Base-by-base conservation (phyloP, 345 rosid species). In the Boechera divaricarpa region DNA sequence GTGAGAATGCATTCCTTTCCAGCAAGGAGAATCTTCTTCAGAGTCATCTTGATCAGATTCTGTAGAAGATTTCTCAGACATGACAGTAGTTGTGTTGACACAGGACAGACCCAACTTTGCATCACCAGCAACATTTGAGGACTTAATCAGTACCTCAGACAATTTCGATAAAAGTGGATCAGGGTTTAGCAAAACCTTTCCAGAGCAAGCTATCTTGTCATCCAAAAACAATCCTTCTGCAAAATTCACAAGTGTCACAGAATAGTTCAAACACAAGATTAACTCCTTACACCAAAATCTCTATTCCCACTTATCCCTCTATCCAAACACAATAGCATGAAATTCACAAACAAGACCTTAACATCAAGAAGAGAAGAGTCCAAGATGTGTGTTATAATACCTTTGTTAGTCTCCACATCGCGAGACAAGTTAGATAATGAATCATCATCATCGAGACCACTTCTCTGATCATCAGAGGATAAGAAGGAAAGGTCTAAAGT, bases 1-100 rank as follows among this genome's bases (percentile, higher is more conserved):
- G 48, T 56, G 36, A 63, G 53, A 61, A 42, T 28, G 67, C 18
- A 61, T 81, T 73, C 95, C 91, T 78, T 56, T 81, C 92, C 91
- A 90, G 77, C 92, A 88, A 51, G 95, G 90, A 65, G 89, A 82
- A 80, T 90, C 95, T 65, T 85, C 78, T 62, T 87, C 93, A 58
- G 83, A 78, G 62, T 86, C 88, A 59, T 76, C 78, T 58, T 72
- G 56, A 0, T 74, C 83, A 44, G 61, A 36, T 3, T 24, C 47
- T 33, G 39, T 29, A 39, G 66, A 74, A 38, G 82, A 67, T 55
- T 61, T 59, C 57, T 75, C 81, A 73, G 80, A 70, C 29, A 38
- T 10, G 10, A 41, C 51, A 58, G 41, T 26, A 38, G 49, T 57
- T 44, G 49, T 57, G 26, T 58, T 44, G 60, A 69, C 63, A 75